These are phyloP conservation scores for Stentor coeruleus DNA, from an alignment of 73 alveolate genomes.

Conservation along the genomic window DNA sequence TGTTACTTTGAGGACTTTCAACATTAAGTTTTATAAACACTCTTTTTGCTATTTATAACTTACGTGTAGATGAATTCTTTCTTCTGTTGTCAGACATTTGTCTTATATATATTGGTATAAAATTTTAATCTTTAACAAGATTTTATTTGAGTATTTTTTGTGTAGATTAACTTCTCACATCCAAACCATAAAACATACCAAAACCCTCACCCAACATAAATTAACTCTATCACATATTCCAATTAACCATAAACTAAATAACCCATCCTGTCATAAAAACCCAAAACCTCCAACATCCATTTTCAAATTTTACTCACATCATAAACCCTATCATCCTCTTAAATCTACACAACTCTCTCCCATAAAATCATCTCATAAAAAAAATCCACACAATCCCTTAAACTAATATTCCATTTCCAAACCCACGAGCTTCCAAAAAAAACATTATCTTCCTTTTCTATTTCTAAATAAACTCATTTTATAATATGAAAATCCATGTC, in stretches of 20 bases:
- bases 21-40: not conserved
- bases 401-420: no score
- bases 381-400: no score
- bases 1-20: not conserved
- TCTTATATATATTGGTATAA: no score
- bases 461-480: no score
- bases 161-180: not conserved
- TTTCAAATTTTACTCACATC: no score
- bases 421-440: no score
- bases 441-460: no score
- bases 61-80: not conserved
- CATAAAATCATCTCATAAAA: no score
- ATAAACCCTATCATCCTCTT: no score
- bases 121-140: not conserved
- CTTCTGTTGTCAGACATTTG: not conserved
- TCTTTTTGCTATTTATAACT: not conserved
- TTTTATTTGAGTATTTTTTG: no score
- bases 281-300: not conserved
- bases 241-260: not conserved
- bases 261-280: not conserved
- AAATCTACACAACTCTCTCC: no score
- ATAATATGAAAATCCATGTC: not conserved
- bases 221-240: not conserved
- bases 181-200: not conserved
- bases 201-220: not conserved